phyloP scores from a whole-genome alignment of 352 stramenopile species.

The Pythium periplocum region DNA sequence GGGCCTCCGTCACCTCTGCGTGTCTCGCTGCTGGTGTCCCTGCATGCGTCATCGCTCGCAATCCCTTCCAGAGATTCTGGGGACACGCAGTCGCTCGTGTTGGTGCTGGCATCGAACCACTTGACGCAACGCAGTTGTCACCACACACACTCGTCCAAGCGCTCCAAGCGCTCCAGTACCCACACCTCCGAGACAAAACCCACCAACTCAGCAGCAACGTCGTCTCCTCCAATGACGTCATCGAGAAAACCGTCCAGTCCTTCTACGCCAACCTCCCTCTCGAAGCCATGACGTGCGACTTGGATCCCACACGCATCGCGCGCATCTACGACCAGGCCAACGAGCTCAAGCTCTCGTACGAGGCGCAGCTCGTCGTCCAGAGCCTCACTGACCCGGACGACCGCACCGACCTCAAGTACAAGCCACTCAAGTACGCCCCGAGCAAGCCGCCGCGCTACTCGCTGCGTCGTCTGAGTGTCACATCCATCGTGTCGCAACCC shows the following conservation, averaged over 20 bases:
- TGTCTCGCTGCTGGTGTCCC: slow-evolving; percentile 43
- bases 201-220: slow-evolving; percentile 27
- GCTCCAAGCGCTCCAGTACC: slow-evolving; percentile 33
- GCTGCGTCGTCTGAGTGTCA: slow-evolving; percentile 17
- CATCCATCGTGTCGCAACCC: neutral
- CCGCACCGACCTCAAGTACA: slow-evolving; percentile 53
- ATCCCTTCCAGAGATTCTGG: slow-evolving; percentile 41
- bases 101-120: slow-evolving; percentile 23
- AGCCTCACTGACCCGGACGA: slow-evolving; percentile 20
- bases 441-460: slow-evolving; percentile 43
- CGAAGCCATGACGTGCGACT: slow-evolving; percentile 60
- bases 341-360: slow-evolving; percentile 76
- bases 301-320: slow-evolving; percentile 56
- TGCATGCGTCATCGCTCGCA: slow-evolving; percentile 40
- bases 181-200: slow-evolving; percentile 28
- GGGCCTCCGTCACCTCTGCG: slow-evolving; percentile 45
- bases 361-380: slow-evolving; percentile 53
- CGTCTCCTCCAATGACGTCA: slow-evolving; percentile 31
- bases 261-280: slow-evolving; percentile 68
- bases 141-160: slow-evolving; percentile 35
- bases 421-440: slow-evolving; percentile 65
- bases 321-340: slow-evolving; percentile 55
- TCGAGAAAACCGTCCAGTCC: slow-evolving; percentile 41
- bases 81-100: slow-evolving; percentile 39
- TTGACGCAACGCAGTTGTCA: slow-evolving; percentile 23